Base-by-base conservation (phyloP, 257 asterid genomes). In the Primulina huaijiensis region DNA sequence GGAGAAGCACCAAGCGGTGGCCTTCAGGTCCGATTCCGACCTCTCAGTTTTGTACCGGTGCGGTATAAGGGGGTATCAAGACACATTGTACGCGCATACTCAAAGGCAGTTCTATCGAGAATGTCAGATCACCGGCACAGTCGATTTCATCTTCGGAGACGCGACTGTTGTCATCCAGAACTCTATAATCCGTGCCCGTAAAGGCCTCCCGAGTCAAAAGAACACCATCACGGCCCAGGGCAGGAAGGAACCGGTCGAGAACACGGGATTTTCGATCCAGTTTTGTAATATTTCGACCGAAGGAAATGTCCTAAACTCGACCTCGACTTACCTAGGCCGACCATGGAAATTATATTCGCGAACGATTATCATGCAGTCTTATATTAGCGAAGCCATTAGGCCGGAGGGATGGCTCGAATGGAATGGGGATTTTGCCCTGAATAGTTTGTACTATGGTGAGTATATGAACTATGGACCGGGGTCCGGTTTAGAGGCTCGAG, bases 141-240 rank as follows among this genome's bases (percentile, higher is more conserved):
- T 85, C 0, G 94, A 87, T 23, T 87, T 87, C 78, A 85, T 87
- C 4, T 87, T 83, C 12, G 93, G 90, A 0, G 85, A 78, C 16
- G 82, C 85, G 9, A 62, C 87, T 0, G 82, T 75, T 0, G 86
- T 87, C 1, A 81, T 83, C 67, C 94, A 87, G 19, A 80, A 74
- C 61, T 81, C 87, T 27, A 74, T 70, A 16, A 81, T 87, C 62
- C 12, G 40, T 0, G 87, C 86, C 23, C 62, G 84, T 23, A 78
- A 83, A 65, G 90, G 90, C 61, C 78, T 85, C 16, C 74, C 87
- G 0, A 76, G 71, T 16, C 90, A 85, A 6, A 87, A 83, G 64
- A 87, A 85, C 80, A 87, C 90, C 31, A 74, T 87, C 52, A 87
- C 94, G 0, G 88, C 94, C 0, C 89, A 87, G 1, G 89, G 89